Evolutionary conservation across 1,284 basidiomycete genomes (phyloP), one percentile per base, ranked within the genome.

Genomic region (Melampsora abietis-canadensis): DNA sequence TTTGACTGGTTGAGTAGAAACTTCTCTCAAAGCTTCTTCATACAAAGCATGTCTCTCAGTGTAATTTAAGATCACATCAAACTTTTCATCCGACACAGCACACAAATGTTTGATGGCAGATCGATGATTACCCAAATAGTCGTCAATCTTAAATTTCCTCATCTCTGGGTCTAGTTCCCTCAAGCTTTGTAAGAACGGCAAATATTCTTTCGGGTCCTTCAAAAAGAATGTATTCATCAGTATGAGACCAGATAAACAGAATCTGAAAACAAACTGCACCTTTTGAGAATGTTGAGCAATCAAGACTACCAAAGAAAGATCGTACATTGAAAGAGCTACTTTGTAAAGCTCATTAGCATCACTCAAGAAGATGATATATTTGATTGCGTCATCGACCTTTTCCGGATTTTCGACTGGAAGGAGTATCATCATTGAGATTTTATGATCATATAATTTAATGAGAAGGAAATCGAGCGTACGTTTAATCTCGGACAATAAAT

Each of bases 351-450:
- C 87, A 79, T 98, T 89, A 0, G 94, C 92, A 80, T 98, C 93
- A 19, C 93, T 92, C 40, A 99, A 87, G 85, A 98, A 99, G 81
- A 99, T 96, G 82, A 98, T 90, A 80, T 98, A 99, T 82, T 95
- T 97, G 79, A 98, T 91, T 2, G 95, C 95, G 74, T 97, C 94
- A 80, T 98, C 93, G 4, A 96, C 92, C 0, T 92, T 83, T 48
- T 88, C 85, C 0, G 89, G 87, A 77, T 92, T 87, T 10, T 84
- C 85, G 31, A 88, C 92, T 93, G 78, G 57, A 34, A 27, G 54
- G 24, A 10, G 54, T 21, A 57, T 27, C 54, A 12, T 21, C 12
- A 8, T 21, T 57, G 3, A 24, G 21, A 57, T 10, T 12, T 57
- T 15, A 24, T 24, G 4, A 4, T 4, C 15, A 17, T 7, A 37